Percentiles rank a stretch among this genome's conserved stretches.
Conservation (phyloP, 768 basidiomycete species). For the Pleurotus platypus region DNA sequence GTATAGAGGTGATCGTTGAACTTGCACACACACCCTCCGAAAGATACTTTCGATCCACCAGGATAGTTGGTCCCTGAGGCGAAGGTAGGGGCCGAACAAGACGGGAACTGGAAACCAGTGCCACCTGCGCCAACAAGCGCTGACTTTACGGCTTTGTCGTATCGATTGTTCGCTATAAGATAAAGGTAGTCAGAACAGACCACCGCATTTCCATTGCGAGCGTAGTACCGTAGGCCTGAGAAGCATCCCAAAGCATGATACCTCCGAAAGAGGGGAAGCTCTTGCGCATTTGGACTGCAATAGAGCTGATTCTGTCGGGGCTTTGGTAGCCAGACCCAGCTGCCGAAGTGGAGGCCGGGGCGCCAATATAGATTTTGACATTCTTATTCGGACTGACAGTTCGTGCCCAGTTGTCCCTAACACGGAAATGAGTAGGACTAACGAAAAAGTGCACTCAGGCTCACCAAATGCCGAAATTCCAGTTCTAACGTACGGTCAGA, state of each 20-base stretch:
- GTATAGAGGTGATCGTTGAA: background rate
- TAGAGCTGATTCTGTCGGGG: slow-evolving; percentile 39
- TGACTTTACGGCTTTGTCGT: slow-evolving; percentile 58
- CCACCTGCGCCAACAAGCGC: slow-evolving; percentile 57
- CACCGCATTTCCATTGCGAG: too few relatives aligned
- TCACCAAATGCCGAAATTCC: slow-evolving; percentile 61
- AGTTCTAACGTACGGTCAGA: slow-evolving; percentile 38
- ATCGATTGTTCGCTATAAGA: slow-evolving; percentile 49
- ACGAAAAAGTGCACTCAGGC: background rate
- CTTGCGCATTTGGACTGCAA: slow-evolving; percentile 46
- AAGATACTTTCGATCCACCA: slow-evolving; percentile 51
- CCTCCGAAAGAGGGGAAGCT: slow-evolving; percentile 68
- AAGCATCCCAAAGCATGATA: slow-evolving; percentile 52
- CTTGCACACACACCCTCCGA: slow-evolving; percentile 36
- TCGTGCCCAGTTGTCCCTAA: slow-evolving; percentile 65
- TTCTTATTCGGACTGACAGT: slow-evolving; percentile 53
- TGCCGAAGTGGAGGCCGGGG: slow-evolving; percentile 53
- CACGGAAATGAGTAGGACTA: background rate
- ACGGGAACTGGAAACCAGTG: slow-evolving; percentile 64
- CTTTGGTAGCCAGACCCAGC: slow-evolving; percentile 61
- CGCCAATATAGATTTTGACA: slow-evolving; percentile 65
- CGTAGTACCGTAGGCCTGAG: slow-evolving; percentile 38
- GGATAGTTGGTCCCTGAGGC: slow-evolving; percentile 45
- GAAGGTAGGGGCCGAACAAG: slow-evolving; percentile 55
- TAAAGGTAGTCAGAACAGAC: background rate